Evolutionary conservation across 2,329 filamentous ascomycete genomes (phyloP).

Genomic region (Cercospora sp.): DNA sequence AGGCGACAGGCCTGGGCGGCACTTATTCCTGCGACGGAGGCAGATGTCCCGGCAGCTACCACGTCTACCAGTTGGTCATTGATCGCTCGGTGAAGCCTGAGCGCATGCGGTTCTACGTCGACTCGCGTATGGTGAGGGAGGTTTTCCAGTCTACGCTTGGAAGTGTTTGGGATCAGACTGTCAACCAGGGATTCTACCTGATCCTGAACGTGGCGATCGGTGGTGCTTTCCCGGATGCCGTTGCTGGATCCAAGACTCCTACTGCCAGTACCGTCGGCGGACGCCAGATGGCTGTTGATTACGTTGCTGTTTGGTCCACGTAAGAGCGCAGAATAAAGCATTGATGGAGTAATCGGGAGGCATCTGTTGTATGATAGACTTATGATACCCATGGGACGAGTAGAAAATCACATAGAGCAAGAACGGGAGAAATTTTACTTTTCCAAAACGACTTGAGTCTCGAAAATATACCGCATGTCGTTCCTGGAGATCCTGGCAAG

Average conservation of each 20-base stretch:
- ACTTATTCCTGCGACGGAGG: slow-evolving; percentile 18
- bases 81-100: slow-evolving; percentile 30
- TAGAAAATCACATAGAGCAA: not conserved
- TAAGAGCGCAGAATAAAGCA: not conserved
- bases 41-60: slow-evolving; percentile 33
- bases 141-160: slow-evolving; percentile 29
- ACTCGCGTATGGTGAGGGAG: slow-evolving; percentile 26
- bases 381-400: not conserved
- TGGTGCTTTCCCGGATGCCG: slow-evolving; percentile 34
- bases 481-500: not conserved
- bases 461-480: not conserved
- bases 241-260: slow-evolving; percentile 33
- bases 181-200: slow-evolving; percentile 33
- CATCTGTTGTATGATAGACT: not conserved
- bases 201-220: slow-evolving; percentile 37
- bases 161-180: slow-evolving; percentile 30
- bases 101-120: slow-evolving; percentile 33
- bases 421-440: not conserved
- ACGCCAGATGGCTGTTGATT: slow-evolving; percentile 28
- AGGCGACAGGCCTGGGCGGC: slow-evolving; percentile 31
- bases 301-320: slow-evolving; percentile 31
- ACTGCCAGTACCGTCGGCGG: slow-evolving; percentile 23
- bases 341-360: not conserved
- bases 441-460: not conserved
- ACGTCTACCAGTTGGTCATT: slow-evolving; percentile 36